phyloP scores from a whole-genome alignment of 2,329 filamentous ascomycete species.

The Fusarium nisikadoi region DNA sequence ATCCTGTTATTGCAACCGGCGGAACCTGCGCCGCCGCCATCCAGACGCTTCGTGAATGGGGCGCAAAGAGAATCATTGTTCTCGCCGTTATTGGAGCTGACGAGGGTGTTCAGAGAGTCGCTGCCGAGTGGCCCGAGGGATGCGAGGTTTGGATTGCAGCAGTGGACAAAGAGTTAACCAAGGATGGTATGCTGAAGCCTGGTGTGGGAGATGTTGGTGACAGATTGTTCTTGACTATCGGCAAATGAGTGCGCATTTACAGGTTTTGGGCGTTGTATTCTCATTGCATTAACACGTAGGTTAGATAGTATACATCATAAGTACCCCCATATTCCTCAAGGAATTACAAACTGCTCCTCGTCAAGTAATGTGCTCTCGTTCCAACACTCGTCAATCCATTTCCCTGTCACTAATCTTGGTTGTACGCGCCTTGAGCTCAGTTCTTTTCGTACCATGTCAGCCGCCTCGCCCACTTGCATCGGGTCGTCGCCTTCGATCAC shows the following conservation, averaged over 20 bases:
- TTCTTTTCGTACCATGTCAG: slow-evolving; percentile 57
- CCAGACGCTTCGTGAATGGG: slow-evolving; percentile 90
- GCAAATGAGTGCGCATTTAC: slow-evolving; percentile 68
- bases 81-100: slow-evolving; percentile 78
- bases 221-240: slow-evolving; percentile 86
- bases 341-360: slow-evolving; percentile 71
- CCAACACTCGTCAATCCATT: slow-evolving; percentile 87
- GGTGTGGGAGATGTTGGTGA: slow-evolving; percentile 93
- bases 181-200: slow-evolving; percentile 89
- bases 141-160: slow-evolving; percentile 86
- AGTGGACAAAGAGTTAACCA: slow-evolving; percentile 78
- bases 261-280: slow-evolving; percentile 4
- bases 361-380: slow-evolving; percentile 80
- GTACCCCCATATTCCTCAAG: slow-evolving; percentile 31
- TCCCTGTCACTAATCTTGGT: slow-evolving; percentile 74
- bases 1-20: slow-evolving; percentile 94
- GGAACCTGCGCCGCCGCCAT: slow-evolving; percentile 91
- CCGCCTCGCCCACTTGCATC: slow-evolving; percentile 50
- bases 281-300: slow-evolving; percentile 29
- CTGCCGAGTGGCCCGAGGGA: slow-evolving; percentile 79
- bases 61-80: slow-evolving; percentile 82
- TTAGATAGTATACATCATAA: slow-evolving; percentile 35
- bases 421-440: slow-evolving; percentile 61
- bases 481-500: slow-evolving; percentile 61
- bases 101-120: slow-evolving; percentile 76